Evolutionary conservation across 345 rosid species (phyloP).

Genomic region (Erysimum cheiranthoides): DNA sequence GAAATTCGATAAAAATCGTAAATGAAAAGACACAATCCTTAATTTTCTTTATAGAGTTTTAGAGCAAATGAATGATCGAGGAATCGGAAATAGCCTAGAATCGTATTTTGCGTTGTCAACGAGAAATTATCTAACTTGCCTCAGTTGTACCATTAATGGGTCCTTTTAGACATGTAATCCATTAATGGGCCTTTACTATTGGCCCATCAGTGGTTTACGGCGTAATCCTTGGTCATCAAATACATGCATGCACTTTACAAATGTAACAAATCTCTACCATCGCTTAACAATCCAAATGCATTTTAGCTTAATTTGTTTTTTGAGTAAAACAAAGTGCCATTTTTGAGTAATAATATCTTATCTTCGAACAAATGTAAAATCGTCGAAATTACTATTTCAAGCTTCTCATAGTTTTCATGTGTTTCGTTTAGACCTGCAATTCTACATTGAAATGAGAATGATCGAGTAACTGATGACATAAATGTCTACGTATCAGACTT

Average conservation of each 20-base stretch:
- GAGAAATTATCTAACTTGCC: neutral
- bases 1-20: neutral
- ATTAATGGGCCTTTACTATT: neutral
- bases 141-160: neutral
- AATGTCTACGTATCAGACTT: neutral
- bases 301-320: neutral
- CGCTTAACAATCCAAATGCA: neutral
- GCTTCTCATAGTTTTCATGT: no score
- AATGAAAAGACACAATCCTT: neutral
- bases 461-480: neutral
- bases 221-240: neutral
- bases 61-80: neutral
- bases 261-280: neutral
- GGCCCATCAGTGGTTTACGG: neutral
- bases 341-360: neutral
- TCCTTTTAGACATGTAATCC: neutral
- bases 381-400: no score
- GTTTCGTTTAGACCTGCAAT: no score
- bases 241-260: neutral
- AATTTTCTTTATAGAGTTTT: neutral
- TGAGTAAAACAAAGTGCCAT: neutral
- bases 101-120: constrained; percentile 4
- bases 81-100: neutral
- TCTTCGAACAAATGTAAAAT: neutral
- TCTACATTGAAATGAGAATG: no score